Evolutionary conservation across 345 rosid genomes (phyloP), one percentile per base, ranked within the genome.

Genomic region (Arabis hirsuta): DNA sequence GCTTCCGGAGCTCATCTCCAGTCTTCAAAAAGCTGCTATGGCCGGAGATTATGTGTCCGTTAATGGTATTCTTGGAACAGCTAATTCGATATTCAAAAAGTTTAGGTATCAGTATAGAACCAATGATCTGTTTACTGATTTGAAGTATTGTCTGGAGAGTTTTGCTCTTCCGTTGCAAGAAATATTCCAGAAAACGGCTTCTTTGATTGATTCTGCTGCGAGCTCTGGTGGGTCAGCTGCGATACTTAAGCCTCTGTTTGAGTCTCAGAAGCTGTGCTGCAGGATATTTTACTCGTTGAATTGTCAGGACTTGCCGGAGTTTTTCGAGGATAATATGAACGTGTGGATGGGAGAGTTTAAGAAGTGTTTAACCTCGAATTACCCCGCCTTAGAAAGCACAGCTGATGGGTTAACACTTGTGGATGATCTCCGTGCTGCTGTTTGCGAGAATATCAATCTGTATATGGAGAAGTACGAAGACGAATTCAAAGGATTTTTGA

Each of bases 381-480:
- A 91, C 80, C 90, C 96, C 0, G 62, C 62, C 0, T 77, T 95
- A 11, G 97, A 95, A 76, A 73, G 76, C 70, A 78, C 70, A 26
- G 62, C 80, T 1, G 85, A 81, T 54, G 99, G 96, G 12, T 67
- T 83, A 0, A 69, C 78, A 1, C 73, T 86, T 38, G 90, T 88
- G 12, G 97, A 95, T 58, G 89, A 81, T 51, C 91, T 91, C 56
- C 83, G 96, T 34, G 81, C 97, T 7, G 96, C 97, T 1, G 90
- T 95, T 14, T 91, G 97, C 71, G 99, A 95, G 80, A 95, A 90
- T 80, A 91, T 95, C 55, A 91, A 87, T 78, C 89, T 90, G 24
- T 95, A 95, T 44, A 91, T 91, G 92, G 96, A 91, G 90, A 91
- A 91, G 78, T 84, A 90, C 52, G 99, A 91, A 79, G 98, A 95